phyloP scores from a whole-genome alignment of 2,329 filamentous ascomycete species.

The Botryotinia narcissicola region DNA sequence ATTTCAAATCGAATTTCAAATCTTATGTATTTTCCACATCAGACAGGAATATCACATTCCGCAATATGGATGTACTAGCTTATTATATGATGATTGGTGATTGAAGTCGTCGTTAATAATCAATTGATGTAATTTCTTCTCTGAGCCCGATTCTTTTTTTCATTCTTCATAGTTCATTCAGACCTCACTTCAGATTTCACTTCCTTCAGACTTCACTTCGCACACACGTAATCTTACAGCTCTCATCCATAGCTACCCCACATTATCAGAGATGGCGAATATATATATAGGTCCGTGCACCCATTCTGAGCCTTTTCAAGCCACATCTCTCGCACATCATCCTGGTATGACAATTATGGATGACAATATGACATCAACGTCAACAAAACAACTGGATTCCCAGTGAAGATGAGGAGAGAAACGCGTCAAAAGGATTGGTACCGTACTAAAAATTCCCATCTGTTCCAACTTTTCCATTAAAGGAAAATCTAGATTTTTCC shows the following conservation, averaged over 20 bases:
- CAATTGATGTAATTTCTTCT: too few species aligned
- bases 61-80: background rate
- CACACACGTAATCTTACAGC: background rate
- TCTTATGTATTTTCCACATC: too few species aligned
- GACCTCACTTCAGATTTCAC: background rate
- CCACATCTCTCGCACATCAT: background rate
- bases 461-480: slow-evolving; percentile 18
- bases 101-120: background rate
- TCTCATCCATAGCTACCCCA: slow-evolving; percentile 10
- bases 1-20: background rate
- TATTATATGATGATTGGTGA: background rate
- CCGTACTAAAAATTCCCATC: background rate
- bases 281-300: background rate
- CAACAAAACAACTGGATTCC: background rate
- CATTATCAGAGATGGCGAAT: background rate
- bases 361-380: slow-evolving; percentile 12
- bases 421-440: background rate
- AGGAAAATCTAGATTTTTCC: slow-evolving; percentile 8
- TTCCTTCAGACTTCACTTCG: background rate
- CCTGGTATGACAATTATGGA: background rate
- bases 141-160: too few species aligned
- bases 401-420: background rate
- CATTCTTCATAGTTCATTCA: background rate
- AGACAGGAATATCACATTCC: background rate
- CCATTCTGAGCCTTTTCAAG: background rate